Conservation (phyloP, 257 asterid species). For the Fraxinus anomala region DNA sequence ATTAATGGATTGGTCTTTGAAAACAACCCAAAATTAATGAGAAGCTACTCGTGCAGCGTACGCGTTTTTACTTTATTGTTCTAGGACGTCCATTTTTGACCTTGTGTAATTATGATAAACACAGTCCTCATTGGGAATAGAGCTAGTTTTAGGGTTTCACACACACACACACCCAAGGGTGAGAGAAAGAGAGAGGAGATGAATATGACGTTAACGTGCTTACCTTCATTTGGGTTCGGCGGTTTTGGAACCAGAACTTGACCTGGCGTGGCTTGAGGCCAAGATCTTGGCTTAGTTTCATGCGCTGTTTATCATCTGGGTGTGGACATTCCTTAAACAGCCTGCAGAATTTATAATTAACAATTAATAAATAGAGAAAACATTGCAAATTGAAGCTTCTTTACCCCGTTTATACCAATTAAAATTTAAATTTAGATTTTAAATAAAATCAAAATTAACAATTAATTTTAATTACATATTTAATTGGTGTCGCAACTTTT, state of each 20-base stretch:
- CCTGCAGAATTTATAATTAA: slow-evolving; percentile 33
- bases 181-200: neutral
- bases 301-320: slow-evolving; percentile 92
- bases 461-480: too few relatives aligned
- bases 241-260: slow-evolving; percentile 97
- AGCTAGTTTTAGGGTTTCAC: slow-evolving; percentile 38
- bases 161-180: neutral
- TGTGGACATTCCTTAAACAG: slow-evolving; percentile 95
- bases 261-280: slow-evolving; percentile 94
- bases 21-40: slow-evolving; percentile 63
- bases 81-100: slow-evolving; percentile 37
- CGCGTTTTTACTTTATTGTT: slow-evolving; percentile 16
- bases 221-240: slow-evolving; percentile 97
- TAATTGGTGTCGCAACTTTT: too few relatives aligned
- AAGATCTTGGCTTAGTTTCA: slow-evolving; percentile 82
- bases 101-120: slow-evolving; percentile 21
- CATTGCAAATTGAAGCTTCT: neutral
- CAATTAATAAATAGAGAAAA: neutral
- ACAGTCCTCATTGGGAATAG: slow-evolving; percentile 27
- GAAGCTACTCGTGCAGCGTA: slow-evolving; percentile 27
- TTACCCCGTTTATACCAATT: too few relatives aligned
- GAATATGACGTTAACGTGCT: slow-evolving; percentile 21
- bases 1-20: slow-evolving; percentile 59
- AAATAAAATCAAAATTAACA: too few relatives aligned
- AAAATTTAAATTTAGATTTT: too few relatives aligned